Conservation (phyloP, 352 stramenopile species). For the Globisporangium recalcitrans region DNA sequence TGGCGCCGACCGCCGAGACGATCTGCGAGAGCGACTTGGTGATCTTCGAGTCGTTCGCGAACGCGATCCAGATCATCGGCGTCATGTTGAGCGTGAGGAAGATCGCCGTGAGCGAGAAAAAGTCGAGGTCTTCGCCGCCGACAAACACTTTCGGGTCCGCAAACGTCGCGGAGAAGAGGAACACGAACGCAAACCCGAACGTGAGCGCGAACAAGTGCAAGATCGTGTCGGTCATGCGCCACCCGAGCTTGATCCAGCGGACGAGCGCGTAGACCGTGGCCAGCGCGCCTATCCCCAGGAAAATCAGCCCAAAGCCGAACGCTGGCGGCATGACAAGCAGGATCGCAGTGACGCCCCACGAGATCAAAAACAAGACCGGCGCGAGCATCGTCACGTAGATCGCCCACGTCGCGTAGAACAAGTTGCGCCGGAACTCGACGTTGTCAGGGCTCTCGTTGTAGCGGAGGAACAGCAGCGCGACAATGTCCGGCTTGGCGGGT, state of each 20-base stretch:
- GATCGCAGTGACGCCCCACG: constrained; percentile 71
- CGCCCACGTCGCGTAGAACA: constrained; percentile 66
- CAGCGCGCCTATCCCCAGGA: constrained; percentile 51
- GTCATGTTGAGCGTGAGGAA: constrained; percentile 87
- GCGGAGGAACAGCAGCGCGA: constrained; percentile 76
- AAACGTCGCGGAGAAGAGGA: constrained; percentile 77
- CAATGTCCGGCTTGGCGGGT: constrained; percentile 45
- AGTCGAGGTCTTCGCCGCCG: constrained; percentile 60
- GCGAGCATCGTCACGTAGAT: constrained; percentile 50
- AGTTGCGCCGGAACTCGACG: constrained; percentile 61
- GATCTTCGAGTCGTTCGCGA: constrained; percentile 86
- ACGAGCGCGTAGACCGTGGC: constrained; percentile 39
- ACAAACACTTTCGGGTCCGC: constrained; percentile 70
- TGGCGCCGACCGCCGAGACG: constrained; percentile 60
- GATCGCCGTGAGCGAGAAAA: constrained; percentile 73
- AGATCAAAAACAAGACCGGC: constrained; percentile 56
- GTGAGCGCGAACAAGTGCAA: constrained; percentile 42
- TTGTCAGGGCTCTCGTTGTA: constrained; percentile 61
- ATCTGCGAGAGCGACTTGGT: constrained; percentile 80
- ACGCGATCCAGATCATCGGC: constrained; percentile 88
- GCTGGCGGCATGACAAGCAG: constrained; percentile 63
- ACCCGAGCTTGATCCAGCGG: constrained; percentile 68
- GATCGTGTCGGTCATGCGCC: constrained; percentile 71
- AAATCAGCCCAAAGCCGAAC: constrained; percentile 77
- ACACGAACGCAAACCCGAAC: constrained; percentile 66